Base-by-base conservation (phyloP, 2,329 filamentous ascomycete genomes). In the Nigrograna mackinnonii region DNA sequence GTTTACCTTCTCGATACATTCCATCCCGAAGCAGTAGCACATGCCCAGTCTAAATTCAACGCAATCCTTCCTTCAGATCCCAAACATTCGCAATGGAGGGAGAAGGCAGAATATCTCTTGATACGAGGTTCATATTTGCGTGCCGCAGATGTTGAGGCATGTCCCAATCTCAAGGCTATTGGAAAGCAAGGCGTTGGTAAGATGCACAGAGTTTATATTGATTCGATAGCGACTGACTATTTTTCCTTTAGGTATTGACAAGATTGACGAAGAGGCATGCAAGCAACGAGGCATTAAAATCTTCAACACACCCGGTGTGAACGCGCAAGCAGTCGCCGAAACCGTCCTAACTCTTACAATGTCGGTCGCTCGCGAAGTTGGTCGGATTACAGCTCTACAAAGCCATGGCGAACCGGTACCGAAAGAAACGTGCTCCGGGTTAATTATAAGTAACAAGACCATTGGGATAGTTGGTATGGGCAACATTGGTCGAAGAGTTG, bases 391-490 rank as follows among this genome's bases (percentile, higher is more conserved):
- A 52, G 41, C 64, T 47, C 7, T 51, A 41, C 26, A 65, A 62
- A 36, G 66, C 64, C 22, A 42, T 67, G 52, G 71, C 59, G 5
- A 56, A 1, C 35, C 50, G 0, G 60, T 70, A 0, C 60, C 58
- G 11, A 76, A 75, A 49, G 71, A 74, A 41, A 64, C 57, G 1
- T 76, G 72, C 46, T 68, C 60, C 1, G 73, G 73, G 0, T 33
- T 75, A 13, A 58, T 57, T 18, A 69, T 70, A 43, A 48, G 58
- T 11, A 68, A 75, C 34, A 75, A 77, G 54, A 68, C 66, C 2
- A 54, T 74, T 36, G 74, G 72, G 2, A 69, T 78, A 26, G 59
- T 78, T 21, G 75, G 75, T 1, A 77, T 76, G 59, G 75, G 75
- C 2, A 65, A 58, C 22, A 57, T 60, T 24, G 57, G 54, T 5